Evolutionary conservation across 2,329 filamentous ascomycete genomes (phyloP), one percentile per base, ranked within the genome.

Genomic region (Zasmidium cellare): DNA sequence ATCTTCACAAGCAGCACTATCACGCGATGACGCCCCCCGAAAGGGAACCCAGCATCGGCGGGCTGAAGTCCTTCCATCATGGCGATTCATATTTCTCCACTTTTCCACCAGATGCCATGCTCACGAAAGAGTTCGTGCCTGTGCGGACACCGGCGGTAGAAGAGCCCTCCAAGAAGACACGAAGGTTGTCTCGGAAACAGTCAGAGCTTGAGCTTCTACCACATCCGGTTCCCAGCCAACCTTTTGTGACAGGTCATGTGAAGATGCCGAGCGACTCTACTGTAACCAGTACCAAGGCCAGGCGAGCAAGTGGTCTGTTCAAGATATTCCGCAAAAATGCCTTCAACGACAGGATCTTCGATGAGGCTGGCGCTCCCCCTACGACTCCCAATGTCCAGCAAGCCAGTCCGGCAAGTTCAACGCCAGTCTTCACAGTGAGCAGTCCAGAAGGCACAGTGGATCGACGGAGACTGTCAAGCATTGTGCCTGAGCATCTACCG

Each of bases 41-140:
- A 41, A 45, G 47, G 6, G 67, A 66, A 23, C 61, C 60, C 9
- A 45, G 35, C n/a, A 28, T 53, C 1, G 56, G 58, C 3, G 46
- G 46, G 6, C 38, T 49, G 12, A 41, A 45, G 2, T 14, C 46
- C 19, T 63, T 64, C 14, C 50, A 53, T 14, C 62, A 63, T 31
- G 62, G 58, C 9, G 60, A 65, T 22, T 65, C 61, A 14, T 69
- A 68, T 25, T 70, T 70, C 46, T 61, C 60, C 5, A 66, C 64
- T 2, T 67, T 67, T 31, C 61, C 52, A 2, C 58, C 65, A 12
- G 61, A 66, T 16, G 59, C 56, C 1, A 60, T 59, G 22, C 57
- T 56, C 24, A 58, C 46, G 24, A 62, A 64, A 38, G 64, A 63
- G n/a, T 64, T 63, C 24, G 47, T 61, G 3, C 61, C 63, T 7